A percentile compares a stretch with the other conserved stretches of the same genome.
Conservation (phyloP, 257 asterid genomes). For the Ligustrum vulgare region DNA sequence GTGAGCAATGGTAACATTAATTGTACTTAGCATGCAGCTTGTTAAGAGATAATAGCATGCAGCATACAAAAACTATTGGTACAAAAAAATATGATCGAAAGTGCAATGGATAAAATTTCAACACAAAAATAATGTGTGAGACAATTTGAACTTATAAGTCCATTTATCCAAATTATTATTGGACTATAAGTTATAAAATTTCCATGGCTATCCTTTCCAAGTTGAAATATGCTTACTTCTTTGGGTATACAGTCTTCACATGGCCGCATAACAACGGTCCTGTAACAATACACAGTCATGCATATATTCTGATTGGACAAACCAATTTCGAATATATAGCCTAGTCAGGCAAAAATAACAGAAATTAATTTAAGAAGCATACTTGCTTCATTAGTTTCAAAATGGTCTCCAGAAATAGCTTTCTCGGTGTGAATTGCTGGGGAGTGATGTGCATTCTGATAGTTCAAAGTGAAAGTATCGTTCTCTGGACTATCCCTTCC, state of each 20-base stretch:
- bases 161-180: neutral
- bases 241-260: slow-evolving; percentile 39
- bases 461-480: slow-evolving; percentile 26
- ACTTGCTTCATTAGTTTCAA: slow-evolving; percentile 48
- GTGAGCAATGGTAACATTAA: slow-evolving; percentile 27
- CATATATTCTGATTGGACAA: slow-evolving; percentile 14
- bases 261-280: slow-evolving; percentile 47
- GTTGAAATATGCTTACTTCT: slow-evolving; percentile 50
- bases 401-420: slow-evolving; percentile 29
- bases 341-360: slow-evolving; percentile 21
- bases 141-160: neutral
- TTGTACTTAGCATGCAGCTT: slow-evolving; percentile 14
- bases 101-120: neutral
- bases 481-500: slow-evolving; percentile 44
- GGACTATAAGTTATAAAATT: slow-evolving; percentile 3
- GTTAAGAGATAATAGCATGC: slow-evolving; percentile 23
- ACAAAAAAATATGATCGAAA: slow-evolving; percentile 4
- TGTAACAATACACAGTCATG: slow-evolving; percentile 36
- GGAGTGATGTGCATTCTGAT: slow-evolving; percentile 38
- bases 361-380: slow-evolving; percentile 32
- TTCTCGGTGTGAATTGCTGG: slow-evolving; percentile 35
- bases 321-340: slow-evolving; percentile 23
- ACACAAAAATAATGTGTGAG: neutral
- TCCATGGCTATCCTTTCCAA: slow-evolving; percentile 15
- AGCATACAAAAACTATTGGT: slow-evolving; percentile 11